A percentile compares a stretch with the other conserved stretches of the same genome.
Conservation (phyloP, 2,329 filamentous ascomycete genomes). For the Trichoderma citrinoviride region DNA sequence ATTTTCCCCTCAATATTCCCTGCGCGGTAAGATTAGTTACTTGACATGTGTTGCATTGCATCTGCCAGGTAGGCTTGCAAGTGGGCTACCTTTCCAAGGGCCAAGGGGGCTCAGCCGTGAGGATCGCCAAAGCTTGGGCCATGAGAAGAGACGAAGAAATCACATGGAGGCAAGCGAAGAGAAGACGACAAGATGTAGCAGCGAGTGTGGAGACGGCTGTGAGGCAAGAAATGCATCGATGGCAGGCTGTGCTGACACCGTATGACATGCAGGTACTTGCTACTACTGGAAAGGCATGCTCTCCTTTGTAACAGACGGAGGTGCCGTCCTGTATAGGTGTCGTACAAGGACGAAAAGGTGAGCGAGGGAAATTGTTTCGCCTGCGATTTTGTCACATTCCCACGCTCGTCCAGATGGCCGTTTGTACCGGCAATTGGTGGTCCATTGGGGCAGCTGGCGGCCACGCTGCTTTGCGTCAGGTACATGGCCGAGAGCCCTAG, state of each 20-base stretch:
- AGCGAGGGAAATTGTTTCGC: not conserved
- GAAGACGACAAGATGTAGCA: not conserved
- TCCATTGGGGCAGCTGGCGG: too few relatives aligned
- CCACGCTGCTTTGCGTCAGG: too few relatives aligned
- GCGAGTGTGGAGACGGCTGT: not conserved
- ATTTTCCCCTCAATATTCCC: not conserved
- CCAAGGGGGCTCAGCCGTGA: not conserved
- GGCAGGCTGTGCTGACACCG: slow-evolving; percentile 11
- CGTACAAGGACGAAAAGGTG: not conserved
- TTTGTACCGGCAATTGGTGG: too few relatives aligned
- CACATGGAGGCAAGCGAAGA: not conserved
- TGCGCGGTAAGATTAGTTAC: not conserved
- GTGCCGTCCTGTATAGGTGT: not conserved
- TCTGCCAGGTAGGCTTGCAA: not conserved
- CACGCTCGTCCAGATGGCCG: too few relatives aligned
- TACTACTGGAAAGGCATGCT: not conserved
- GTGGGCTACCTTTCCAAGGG: not conserved
- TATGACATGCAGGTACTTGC: not conserved
- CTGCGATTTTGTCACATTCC: too few relatives aligned
- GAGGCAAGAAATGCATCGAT: slow-evolving; percentile 3
- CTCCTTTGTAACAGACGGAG: not conserved
- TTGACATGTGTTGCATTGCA: not conserved
- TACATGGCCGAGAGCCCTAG: too few relatives aligned
- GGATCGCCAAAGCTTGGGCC: not conserved
- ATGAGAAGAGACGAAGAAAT: not conserved